Evolutionary conservation across 257 asterid genomes (phyloP), one percentile per base, ranked within the genome.

Genomic region (Leptodermis oblonga): DNA sequence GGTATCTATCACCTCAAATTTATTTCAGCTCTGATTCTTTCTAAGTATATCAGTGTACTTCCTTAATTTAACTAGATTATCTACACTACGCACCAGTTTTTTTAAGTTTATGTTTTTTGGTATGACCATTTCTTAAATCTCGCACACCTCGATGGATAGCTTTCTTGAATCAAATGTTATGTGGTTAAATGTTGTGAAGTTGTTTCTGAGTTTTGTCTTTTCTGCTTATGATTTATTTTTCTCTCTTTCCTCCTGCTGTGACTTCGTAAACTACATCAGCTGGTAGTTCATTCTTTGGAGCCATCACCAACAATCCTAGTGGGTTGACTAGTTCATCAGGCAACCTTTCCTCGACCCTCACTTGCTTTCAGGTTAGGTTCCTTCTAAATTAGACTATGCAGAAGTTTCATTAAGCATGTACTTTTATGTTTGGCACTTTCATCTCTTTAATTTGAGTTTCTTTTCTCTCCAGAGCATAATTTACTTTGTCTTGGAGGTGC

Each of bases 231-330:
- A n/a, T 54, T 15, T 51, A 30, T 13, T 37, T 5, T n/a, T 45
- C 54, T 58, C 23, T 18, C 22, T 45, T 12, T 25, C 34, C 1
- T 7, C 43, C 9, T 72, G 65, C 43, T 7, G 25, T 72, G 43
- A 14, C 55, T 67, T 63, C 49, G 46, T 39, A 46, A 25, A 48
- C 54, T 54, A 73, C 71, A 60, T 76, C 82, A 86, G 94, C 70
- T 74, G 90, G 97, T 39, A 82, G 86, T 51, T 90, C 96, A 18
- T 58, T 92, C 65, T 76, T 88, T 23, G 79, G 86, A 65, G 88
- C 87, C 59, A 84, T 87, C 62, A 70, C 69, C 79, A 82, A 80
- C 78, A 82, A 71, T 68, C 69, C 77, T 74, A 41, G 67, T 48
- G 83, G 83, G 52, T 82, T 79, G 43, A 37, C 77, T 76, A 82